Conservation (phyloP, 2,329 filamentous ascomycete genomes). For the Hypoxylon sp. region DNA sequence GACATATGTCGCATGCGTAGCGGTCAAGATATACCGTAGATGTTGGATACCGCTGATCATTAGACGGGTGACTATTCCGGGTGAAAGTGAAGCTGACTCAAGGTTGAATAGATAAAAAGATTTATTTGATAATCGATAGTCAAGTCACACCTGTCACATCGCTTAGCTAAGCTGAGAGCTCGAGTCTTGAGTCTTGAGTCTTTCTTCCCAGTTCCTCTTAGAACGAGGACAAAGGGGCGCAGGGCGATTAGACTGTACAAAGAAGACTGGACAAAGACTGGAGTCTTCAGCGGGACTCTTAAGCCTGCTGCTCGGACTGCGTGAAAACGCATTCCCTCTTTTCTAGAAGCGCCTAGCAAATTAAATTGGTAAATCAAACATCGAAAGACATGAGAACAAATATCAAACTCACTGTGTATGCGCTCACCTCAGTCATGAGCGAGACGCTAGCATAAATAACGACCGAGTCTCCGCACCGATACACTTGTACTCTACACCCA, state of each 20-base stretch:
- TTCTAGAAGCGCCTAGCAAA: neutral
- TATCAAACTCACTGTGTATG: constrained; percentile 36
- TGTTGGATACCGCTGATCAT: too few species aligned
- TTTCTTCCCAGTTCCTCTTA: neutral
- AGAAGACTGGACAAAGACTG: neutral
- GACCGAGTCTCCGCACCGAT: neutral
- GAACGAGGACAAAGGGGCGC: neutral
- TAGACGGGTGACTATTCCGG: too few species aligned
- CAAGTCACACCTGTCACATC: neutral
- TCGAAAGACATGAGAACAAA: constrained; percentile 28
- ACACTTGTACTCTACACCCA: neutral
- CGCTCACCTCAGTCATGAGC: constrained; percentile 31
- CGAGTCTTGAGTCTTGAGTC: neutral
- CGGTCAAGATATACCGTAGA: too few species aligned
- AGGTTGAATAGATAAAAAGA: too few species aligned
- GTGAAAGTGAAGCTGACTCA: too few species aligned
- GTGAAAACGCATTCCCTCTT: neutral
- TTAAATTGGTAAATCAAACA: neutral
- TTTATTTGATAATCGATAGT: too few species aligned
- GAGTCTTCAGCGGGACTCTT: neutral
- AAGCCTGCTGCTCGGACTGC: neutral
- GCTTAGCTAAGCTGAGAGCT: neutral
- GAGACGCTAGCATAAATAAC: constrained; percentile 21
- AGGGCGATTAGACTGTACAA: neutral
- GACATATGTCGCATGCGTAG: too few species aligned